A percentile compares a stretch with the other conserved stretches of the same genome.
These are phyloP conservation scores for Auriscalpium microsporum DNA, from an alignment of 768 basidiomycete species.

Conservation along the genomic window DNA sequence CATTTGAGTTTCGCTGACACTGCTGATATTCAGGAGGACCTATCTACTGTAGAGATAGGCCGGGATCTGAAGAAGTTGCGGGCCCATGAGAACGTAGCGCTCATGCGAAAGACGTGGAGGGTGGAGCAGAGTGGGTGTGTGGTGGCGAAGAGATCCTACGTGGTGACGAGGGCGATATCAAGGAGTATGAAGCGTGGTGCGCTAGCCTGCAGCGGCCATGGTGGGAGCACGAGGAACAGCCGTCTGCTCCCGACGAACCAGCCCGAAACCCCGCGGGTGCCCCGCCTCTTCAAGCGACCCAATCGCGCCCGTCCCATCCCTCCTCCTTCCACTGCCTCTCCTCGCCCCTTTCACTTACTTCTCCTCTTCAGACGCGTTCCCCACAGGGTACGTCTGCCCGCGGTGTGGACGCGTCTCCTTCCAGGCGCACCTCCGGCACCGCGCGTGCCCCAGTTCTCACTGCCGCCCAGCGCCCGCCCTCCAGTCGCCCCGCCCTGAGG, in stretches of 20 bases:
- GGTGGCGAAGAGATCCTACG: conserved; percentile 11
- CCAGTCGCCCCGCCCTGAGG: background rate
- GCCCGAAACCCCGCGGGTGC: background rate
- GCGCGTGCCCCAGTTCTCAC: background rate
- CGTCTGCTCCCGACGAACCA: background rate
- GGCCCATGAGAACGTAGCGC: background rate
- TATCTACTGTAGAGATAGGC: conserved; percentile 5
- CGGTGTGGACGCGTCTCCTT: conserved; percentile 12
- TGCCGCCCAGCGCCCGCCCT: background rate
- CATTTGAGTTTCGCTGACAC: background rate
- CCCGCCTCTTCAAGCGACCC: background rate
- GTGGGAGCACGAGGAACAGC: conserved; percentile 7
- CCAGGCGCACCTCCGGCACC: conserved; percentile 12
- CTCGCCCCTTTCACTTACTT: conserved; percentile 11
- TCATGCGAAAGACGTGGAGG: conserved; percentile 4
- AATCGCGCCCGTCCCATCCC: background rate
- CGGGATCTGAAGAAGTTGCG: background rate
- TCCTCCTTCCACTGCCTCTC: conserved; percentile 9
- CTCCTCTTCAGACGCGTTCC: conserved; percentile 8
- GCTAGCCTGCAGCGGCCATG: conserved; percentile 3
- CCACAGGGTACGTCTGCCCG: conserved; percentile 8
- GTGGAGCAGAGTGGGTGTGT: conserved; percentile 10
- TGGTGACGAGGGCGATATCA: background rate
- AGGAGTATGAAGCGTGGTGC: conserved; percentile 1
- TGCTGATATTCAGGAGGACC: background rate